A percentile compares a stretch with the other conserved stretches of the same genome.
These are phyloP conservation scores for Lactarius tabidus DNA, from an alignment of 768 basidiomycete genomes.

Conservation along the genomic window DNA sequence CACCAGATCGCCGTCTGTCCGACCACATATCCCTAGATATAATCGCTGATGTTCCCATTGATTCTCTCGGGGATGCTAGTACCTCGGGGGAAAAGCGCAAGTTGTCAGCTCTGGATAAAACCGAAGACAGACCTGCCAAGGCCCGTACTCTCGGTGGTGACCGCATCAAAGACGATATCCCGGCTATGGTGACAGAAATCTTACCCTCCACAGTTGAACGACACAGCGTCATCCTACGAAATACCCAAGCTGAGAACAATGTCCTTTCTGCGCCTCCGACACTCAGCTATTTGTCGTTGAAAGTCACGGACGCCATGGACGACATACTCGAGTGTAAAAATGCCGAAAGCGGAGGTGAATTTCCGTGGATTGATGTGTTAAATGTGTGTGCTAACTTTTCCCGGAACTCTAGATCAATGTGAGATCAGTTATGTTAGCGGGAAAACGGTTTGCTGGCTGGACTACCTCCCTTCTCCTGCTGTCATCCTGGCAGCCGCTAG, in stretches of 20 bases:
- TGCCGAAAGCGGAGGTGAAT: constrained; percentile 58
- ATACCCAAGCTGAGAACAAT: not conserved
- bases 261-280: constrained; percentile 33
- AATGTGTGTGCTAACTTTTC: not conserved
- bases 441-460: constrained; percentile 81
- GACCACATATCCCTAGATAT: constrained; percentile 36
- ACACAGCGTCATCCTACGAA: not conserved
- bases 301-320: constrained; percentile 56
- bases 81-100: constrained; percentile 49
- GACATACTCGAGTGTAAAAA: constrained; percentile 79
- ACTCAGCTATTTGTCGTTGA: constrained; percentile 53
- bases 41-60: constrained; percentile 50
- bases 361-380: not conserved
- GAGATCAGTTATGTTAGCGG: constrained; percentile 64
- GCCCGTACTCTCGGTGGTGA: constrained; percentile 69
- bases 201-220: constrained; percentile 11
- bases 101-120: constrained; percentile 40
- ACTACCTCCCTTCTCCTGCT: constrained; percentile 77
- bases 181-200: constrained; percentile 50
- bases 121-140: constrained; percentile 36
- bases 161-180: constrained; percentile 45
- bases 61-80: constrained; percentile 34
- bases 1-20: constrained; percentile 30
- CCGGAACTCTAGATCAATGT: constrained; percentile 44
- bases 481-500: constrained; percentile 60